phyloP scores from a whole-genome alignment of 2,329 filamentous ascomycete genomes.

The Ophiostoma novo-ulmi region DNA sequence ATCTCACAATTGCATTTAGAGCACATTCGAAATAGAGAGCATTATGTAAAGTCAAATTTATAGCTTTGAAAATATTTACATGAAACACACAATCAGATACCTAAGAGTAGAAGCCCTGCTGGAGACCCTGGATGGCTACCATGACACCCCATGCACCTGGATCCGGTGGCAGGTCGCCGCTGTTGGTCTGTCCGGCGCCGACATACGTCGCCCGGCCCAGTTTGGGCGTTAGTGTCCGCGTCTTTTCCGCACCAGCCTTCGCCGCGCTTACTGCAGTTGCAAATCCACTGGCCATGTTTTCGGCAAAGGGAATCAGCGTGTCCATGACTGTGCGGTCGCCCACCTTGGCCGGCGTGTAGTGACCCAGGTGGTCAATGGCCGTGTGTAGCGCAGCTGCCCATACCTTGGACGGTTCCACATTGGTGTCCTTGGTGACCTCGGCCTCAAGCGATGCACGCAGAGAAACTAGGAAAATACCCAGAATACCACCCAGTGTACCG shows the following conservation, averaged over 20 bases:
- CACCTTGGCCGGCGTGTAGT: slow-evolving; percentile 51
- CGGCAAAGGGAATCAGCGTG: slow-evolving; percentile 50
- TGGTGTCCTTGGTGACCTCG: slow-evolving; percentile 17
- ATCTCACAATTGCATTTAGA: neutral
- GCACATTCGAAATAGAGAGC: too few species aligned
- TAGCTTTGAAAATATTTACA: neutral
- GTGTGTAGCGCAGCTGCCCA: slow-evolving; percentile 42
- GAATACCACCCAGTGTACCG: slow-evolving; percentile 47
- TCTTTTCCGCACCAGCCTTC: slow-evolving; percentile 55
- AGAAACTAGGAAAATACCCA: slow-evolving; percentile 52
- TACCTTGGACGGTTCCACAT: slow-evolving; percentile 31
- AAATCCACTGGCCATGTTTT: slow-evolving; percentile 46
- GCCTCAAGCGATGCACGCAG: slow-evolving; percentile 39
- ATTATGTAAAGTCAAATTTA: neutral
- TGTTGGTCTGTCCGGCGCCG: slow-evolving; percentile 45
- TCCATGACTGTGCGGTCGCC: slow-evolving; percentile 57
- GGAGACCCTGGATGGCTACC: slow-evolving; percentile 45
- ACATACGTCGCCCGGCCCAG: slow-evolving; percentile 66
- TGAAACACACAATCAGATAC: neutral
- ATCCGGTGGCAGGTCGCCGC: slow-evolving; percentile 54
- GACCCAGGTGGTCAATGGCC: slow-evolving; percentile 44
- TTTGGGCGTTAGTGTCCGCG: slow-evolving; percentile 59
- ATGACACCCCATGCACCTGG: slow-evolving; percentile 67
- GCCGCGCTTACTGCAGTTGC: slow-evolving; percentile 55
- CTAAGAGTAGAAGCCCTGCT: slow-evolving; percentile 24